Evolutionary conservation across 805 yeast genomes (phyloP), one percentile per base, ranked within the genome.

Genomic region (Torulaspora indica): DNA sequence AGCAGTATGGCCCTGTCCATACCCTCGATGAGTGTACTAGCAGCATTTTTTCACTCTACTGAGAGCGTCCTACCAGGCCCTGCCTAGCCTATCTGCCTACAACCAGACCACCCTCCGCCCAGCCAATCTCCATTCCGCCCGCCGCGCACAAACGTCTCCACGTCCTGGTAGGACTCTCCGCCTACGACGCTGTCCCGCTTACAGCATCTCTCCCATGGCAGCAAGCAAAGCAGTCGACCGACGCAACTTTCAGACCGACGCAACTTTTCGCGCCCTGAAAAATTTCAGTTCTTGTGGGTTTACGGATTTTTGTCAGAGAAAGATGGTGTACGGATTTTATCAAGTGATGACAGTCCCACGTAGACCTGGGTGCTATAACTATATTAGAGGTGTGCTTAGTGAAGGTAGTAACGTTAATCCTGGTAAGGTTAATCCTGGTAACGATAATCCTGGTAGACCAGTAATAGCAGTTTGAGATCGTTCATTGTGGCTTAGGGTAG

Each of bases 1-100:
- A 41, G 33, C 36, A 18, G 14, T 35, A 35, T 18, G 23, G 31
- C 14, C 23, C 23, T 28, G 31, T 38, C 40, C 40, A 28, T 20
- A 28, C 15, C 25, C 25, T 38, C 34, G 33, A 38, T 38, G 34
- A 31, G 34, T 14, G 20, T 31, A 15, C n/a, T 25, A 25, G 8
- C 10, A 28, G 34, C n/a, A 25, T 18, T 28, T 28, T 38, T 38
- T 38, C 31, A 17, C 30, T 17, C 31, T 24, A n/a, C 37, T 9
- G 13, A 13, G 25, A 5, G 25, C 7, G 27, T 12, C 15, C 15
- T 15, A 34, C 27, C 15, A 22, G 10, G 15, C 32, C 8, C 39
- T 15, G 39, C 39, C 39, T 36, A 36, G 39, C 39, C 10, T 4
- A 3, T 25, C 28, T 25, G 28, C 28, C 28, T 25, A 25, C 8